Conservation (phyloP, 768 basidiomycete species). For the Mycena albidolilacea region DNA sequence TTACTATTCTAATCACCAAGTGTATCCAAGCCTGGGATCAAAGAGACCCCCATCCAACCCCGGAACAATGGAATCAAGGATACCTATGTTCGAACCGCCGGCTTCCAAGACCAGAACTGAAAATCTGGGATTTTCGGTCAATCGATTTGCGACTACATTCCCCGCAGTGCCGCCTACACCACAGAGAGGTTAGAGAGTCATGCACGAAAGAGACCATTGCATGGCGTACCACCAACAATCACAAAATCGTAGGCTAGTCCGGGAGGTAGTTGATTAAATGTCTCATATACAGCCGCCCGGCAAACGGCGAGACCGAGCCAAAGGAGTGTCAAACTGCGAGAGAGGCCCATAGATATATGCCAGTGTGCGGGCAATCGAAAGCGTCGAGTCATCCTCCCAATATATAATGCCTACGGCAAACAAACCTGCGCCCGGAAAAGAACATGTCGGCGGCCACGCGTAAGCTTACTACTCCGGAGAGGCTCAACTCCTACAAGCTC, state of each 20-base stretch:
- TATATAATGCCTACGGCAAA: background rate
- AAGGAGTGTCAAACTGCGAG: background rate
- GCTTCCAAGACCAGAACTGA: conserved; percentile 41
- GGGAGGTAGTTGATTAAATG: conserved; percentile 15
- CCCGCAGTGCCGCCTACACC: conserved; percentile 25
- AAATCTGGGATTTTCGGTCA: conserved; percentile 36
- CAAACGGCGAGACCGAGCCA: conserved; percentile 11
- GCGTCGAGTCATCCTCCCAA: background rate
- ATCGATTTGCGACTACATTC: background rate
- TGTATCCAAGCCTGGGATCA: conserved; percentile 8
- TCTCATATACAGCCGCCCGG: conserved; percentile 16
- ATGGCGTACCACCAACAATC: conserved; percentile 20
- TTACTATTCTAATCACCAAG: conserved; percentile 7
- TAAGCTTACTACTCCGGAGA: background rate
- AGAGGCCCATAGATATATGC: background rate
- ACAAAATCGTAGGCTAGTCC: conserved; percentile 29
- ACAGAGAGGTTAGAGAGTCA: too few species aligned
- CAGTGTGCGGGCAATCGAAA: too few species aligned
- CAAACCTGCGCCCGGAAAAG: background rate
- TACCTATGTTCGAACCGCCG: conserved; percentile 25
- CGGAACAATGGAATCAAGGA: conserved; percentile 34
- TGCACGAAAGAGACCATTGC: background rate
- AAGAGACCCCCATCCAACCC: conserved; percentile 13
- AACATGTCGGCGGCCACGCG: background rate
- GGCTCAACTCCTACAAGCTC: background rate